phyloP scores from a whole-genome alignment of 306 rosid genomes.

The Medicago ruthenica region DNA sequence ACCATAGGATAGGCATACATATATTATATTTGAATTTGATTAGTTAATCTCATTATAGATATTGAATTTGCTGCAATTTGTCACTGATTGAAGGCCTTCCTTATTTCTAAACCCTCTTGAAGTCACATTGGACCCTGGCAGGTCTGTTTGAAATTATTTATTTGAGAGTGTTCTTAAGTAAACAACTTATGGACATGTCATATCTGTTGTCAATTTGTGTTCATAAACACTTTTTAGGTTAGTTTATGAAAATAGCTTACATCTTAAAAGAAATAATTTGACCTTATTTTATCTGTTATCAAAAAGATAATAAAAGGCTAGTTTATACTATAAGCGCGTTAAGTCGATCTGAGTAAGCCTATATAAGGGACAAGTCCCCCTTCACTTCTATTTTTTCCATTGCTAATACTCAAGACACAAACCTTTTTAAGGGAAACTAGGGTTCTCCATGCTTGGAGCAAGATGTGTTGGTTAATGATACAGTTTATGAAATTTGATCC shows the following conservation, averaged over 20 bases:
- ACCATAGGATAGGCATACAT: not conserved
- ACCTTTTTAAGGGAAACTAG: not conserved
- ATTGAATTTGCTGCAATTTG: constrained; percentile 8
- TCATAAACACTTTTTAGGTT: too few relatives aligned
- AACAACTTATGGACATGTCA: not conserved
- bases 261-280: too few relatives aligned
- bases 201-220: too few relatives aligned
- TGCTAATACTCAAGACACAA: too few relatives aligned
- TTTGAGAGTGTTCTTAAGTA: not conserved
- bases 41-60: not conserved
- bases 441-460: not conserved
- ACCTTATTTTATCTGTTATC: too few relatives aligned
- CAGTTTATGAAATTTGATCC: not conserved
- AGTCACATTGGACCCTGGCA: not conserved
- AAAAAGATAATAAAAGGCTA: too few relatives aligned
- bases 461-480: not conserved
- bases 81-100: not conserved
- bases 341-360: not conserved
- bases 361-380: not conserved
- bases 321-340: too few relatives aligned
- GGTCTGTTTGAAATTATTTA: too few relatives aligned
- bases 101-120: not conserved
- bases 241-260: not conserved
- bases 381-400: too few relatives aligned
- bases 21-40: not conserved